Base-by-base conservation (phyloP, 257 asterid genomes). In the Salvia miltiorrhiza region DNA sequence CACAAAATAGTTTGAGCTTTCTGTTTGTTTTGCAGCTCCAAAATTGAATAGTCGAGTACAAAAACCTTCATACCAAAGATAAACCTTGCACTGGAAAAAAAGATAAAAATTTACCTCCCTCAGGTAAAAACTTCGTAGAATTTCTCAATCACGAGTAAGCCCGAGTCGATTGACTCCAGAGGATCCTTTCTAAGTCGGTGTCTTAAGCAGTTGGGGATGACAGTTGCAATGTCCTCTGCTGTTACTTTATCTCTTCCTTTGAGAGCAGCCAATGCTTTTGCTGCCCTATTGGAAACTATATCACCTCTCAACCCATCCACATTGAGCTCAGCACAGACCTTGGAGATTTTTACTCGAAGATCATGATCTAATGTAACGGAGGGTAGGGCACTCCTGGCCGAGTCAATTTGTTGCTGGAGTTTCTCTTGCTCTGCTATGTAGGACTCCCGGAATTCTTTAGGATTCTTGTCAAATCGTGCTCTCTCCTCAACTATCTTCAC, bases 401-500 rank as follows among this genome's bases (percentile, higher is more conserved):
- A 44, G 19, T 74, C 17, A 13, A 93, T 94, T 76, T 94, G 97
- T 23, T 76, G 67, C 66, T 86, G 90, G 57, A 93, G 94, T 81
- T 90, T 93, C 58, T 86, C 91, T 72, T 90, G 99, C 83, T 90
- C 96, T 4, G 67, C 81, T 45, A 63, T 62, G 83, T 89, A 94
- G 7, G 96, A 49, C 32, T 81, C 89, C 7, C 96, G 74, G 72
- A 93, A 90, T 33, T 86, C 97, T 66, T 82, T 89, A 0, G 97
- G 97, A 40, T 86, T 87, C 61, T 19, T 74, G 63, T 94, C 97
- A 19, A 94, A 94, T 9, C 96, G 80, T 30, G 92, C 87, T 49
- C 99, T 83, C 78, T 94, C 99, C 81, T 94, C 99, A 0, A 94
- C 99, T 13, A 94, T 94, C 71, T 91, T 89, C 4, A 94, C 97